Evolutionary conservation across 139 green algal species (phyloP).

Genomic region (Pseudopediastrum boryanum): DNA sequence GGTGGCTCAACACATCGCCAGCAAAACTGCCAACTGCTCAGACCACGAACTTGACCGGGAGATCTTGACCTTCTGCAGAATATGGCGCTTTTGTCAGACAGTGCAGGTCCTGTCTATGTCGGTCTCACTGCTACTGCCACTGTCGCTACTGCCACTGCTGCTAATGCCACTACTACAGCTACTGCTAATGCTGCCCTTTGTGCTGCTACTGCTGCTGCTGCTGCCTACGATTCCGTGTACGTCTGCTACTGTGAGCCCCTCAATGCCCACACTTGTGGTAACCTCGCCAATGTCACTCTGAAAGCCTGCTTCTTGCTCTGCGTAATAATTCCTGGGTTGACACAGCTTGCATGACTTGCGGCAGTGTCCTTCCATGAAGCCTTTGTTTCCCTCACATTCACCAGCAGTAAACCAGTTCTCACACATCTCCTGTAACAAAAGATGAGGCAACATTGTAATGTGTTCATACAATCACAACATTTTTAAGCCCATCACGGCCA

Average conservation of each 20-base stretch:
- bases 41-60: too few relatives aligned
- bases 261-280: not conserved
- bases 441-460: too few relatives aligned
- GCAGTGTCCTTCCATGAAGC: slow-evolving; percentile 59
- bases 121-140: not conserved
- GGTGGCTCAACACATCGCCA: too few relatives aligned
- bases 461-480: too few relatives aligned
- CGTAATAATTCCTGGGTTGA: not conserved
- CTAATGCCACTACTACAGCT: too few relatives aligned
- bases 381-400: slow-evolving; percentile 54
- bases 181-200: too few relatives aligned
- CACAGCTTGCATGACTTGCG: slow-evolving; percentile 42
- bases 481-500: too few relatives aligned
- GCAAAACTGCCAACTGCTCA: too few relatives aligned
- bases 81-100: too few relatives aligned
- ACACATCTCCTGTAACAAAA: slow-evolving; percentile 40
- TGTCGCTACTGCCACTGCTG: too few relatives aligned
- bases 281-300: not conserved
- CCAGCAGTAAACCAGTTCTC: slow-evolving; percentile 37
- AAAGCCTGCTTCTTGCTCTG: not conserved
- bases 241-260: not conserved
- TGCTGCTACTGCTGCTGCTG: slow-evolving; percentile 14
- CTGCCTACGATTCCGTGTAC: not conserved
- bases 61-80: too few relatives aligned
- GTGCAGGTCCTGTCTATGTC: too few relatives aligned